phyloP scores from a whole-genome alignment of 208 protist species.

The Leishmania gerbilli region DNA sequence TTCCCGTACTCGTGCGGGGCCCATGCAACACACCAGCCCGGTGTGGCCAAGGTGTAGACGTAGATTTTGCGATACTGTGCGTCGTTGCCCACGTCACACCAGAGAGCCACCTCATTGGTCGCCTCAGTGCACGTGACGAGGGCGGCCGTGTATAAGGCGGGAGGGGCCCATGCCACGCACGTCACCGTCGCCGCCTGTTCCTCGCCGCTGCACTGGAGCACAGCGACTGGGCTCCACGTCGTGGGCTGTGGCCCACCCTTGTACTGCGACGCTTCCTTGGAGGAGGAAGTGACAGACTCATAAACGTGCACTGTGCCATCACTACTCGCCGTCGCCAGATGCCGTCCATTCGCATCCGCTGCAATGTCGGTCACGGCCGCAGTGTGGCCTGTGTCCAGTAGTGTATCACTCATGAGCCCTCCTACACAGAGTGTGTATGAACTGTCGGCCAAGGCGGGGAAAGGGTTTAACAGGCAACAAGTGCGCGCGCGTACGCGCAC shows the following conservation, averaged over 20 bases:
- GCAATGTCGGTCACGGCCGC: constrained; percentile 70
- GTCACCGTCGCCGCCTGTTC: constrained; percentile 50
- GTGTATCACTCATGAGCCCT: constrained; percentile 23
- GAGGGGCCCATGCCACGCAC: constrained; percentile 81
- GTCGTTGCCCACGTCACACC: constrained; percentile 50
- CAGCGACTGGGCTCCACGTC: constrained; percentile 22
- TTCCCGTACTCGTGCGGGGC: constrained; percentile 79
- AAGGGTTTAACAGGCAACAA: neutral
- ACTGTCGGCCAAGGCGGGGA: neutral
- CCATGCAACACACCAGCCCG: constrained; percentile 74
- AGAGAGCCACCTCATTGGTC: constrained; percentile 53
- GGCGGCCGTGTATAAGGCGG: constrained; percentile 53
- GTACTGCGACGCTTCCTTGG: constrained; percentile 31
- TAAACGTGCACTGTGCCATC: constrained; percentile 74
- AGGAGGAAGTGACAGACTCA: constrained; percentile 22
- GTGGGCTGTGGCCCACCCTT: constrained; percentile 31
- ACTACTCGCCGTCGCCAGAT: constrained; percentile 65
- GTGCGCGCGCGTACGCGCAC: neutral
- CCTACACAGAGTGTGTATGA: neutral
- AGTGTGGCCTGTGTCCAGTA: constrained; percentile 72
- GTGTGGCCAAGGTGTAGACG: constrained; percentile 35
- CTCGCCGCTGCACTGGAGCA: constrained; percentile 27
- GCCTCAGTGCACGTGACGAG: constrained; percentile 68
- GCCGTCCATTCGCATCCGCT: constrained; percentile 56
- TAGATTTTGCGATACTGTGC: constrained; percentile 69